phyloP scores from a whole-genome alignment of 805 yeast species.

The Jamesozyma rosinii region DNA sequence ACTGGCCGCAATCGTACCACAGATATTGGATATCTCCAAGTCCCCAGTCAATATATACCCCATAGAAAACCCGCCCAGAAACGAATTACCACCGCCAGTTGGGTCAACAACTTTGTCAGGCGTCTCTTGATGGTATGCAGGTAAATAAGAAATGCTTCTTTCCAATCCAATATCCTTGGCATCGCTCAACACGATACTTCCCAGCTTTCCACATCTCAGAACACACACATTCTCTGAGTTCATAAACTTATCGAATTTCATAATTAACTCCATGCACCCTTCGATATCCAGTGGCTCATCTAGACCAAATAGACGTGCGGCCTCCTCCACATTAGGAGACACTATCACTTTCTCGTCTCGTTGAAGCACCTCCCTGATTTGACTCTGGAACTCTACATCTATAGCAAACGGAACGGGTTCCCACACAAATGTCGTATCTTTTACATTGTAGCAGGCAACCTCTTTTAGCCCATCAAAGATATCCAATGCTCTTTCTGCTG shows the following conservation, averaged over 20 bases:
- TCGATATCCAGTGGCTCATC: conserved; percentile 35
- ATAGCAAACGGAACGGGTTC: conserved; percentile 85
- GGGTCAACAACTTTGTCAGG: conserved; percentile 61
- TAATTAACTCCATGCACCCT: conserved; percentile 39
- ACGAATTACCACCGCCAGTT: conserved; percentile 92
- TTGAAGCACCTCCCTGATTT: conserved; percentile 13
- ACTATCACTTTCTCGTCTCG: conserved; percentile 27
- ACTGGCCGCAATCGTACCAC: conserved; percentile 75
- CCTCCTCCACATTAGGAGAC: conserved; percentile 82
- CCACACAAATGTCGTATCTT: conserved; percentile 41
- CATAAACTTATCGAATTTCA: conserved; percentile 35
- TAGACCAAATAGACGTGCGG: conserved; percentile 50
- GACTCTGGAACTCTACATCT: conserved; percentile 38
- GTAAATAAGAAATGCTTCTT: conserved; percentile 37
- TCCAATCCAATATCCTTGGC: not conserved
- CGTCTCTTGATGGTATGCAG: conserved; percentile 58
- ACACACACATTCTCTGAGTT: conserved; percentile 34
- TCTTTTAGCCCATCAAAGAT: conserved; percentile 29
- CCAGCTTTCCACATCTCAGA: conserved; percentile 67
- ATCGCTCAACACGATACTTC: conserved; percentile 44
- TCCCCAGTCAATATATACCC: conserved; percentile 45
- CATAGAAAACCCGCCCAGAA: conserved; percentile 68
- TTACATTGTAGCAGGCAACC: not conserved
- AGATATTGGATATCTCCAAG: conserved; percentile 47
- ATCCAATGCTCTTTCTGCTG: conserved; percentile 50